Base-by-base conservation (phyloP, 2,329 filamentous ascomycete genomes). In the Aspergillus alliaceus region DNA sequence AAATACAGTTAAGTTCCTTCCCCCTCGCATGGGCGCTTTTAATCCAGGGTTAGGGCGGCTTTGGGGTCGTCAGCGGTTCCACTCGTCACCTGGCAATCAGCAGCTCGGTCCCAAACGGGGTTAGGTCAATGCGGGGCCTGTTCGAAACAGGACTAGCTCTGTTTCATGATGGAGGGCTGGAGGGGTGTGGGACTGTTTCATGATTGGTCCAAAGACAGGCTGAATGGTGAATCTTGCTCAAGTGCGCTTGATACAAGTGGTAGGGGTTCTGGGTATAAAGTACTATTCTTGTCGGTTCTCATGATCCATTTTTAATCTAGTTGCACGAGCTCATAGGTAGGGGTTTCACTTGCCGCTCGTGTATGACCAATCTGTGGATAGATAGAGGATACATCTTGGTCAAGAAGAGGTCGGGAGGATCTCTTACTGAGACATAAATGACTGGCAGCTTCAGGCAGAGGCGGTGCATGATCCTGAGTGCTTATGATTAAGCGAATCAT, bases 131-230 rank as follows among this genome's bases (percentile, higher is more conserved):
- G 59, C 56, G 51, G 59, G 55, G 47, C 54, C 53, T 18, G 42
- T 39, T 31, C 46, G 25, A 51, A 44, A 60, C 14, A 12, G 57
- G 60, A 42, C 37, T 62, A 60, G 56, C 37, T 32, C n/a, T 50
- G 63, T 65, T 64, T 64, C 63, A 65, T 34, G 52, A 60, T 59
- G 52, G n/a, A 61, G 50, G 59, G 56, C 39, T 52, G 47, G 22
- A 50, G 51, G 35, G 44, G 32, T 24, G 29, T 35, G 51, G 35
- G 42, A 32, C 25, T 39, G 51, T 53, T 53, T 53, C 51, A 53
- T 53, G 24, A 53, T 53, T 53, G 48, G 39, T 29, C 39, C 46
- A 35, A 18, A n/a, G 44, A 37, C 29, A n/a, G 32, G 53, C 15
- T 29, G 20, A 34, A 27, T 18, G 22, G 29, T 47, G 11, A 42